Evolutionary conservation across 2,329 filamentous ascomycete genomes (phyloP).

Genomic region (Ceratocystis papillata): DNA sequence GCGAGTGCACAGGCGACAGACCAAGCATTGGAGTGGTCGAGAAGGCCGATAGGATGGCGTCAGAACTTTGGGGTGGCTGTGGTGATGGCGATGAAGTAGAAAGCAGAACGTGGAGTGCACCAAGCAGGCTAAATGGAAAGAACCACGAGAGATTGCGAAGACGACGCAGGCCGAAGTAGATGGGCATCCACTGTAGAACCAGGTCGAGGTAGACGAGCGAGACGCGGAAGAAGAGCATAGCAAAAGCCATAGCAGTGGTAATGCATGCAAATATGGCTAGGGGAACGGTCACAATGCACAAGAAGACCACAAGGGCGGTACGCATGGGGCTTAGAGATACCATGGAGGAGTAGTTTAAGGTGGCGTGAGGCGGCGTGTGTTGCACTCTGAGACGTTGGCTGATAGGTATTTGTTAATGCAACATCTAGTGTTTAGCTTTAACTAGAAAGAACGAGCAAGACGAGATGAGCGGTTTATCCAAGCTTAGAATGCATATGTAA

Average conservation of each 20-base stretch:
- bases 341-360: background rate
- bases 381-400: background rate
- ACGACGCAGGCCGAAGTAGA: slow-evolving; percentile 35
- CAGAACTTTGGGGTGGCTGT: slow-evolving; percentile 28
- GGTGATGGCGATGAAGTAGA: slow-evolving; percentile 12
- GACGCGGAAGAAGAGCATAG: slow-evolving; percentile 50
- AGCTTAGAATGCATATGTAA: background rate
- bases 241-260: slow-evolving; percentile 52
- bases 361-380: background rate
- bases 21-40: slow-evolving; percentile 27
- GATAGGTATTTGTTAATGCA: background rate
- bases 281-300: slow-evolving; percentile 52
- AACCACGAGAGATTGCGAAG: slow-evolving; percentile 32
- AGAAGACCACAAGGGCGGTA: slow-evolving; percentile 49
- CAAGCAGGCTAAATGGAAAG: slow-evolving; percentile 18
- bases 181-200: slow-evolving; percentile 45
- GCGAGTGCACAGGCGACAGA: slow-evolving; percentile 2
- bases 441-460: background rate
- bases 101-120: slow-evolving; percentile 20
- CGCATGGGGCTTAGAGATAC: slow-evolving; percentile 44
- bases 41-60: slow-evolving; percentile 31
- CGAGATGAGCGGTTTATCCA: background rate
- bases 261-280: slow-evolving; percentile 52
- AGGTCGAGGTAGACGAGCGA: slow-evolving; percentile 54
- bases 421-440: background rate